These are phyloP conservation scores for Cystofilobasidium bisporidii DNA, from an alignment of 768 basidiomycete genomes.

Conservation along the genomic window DNA sequence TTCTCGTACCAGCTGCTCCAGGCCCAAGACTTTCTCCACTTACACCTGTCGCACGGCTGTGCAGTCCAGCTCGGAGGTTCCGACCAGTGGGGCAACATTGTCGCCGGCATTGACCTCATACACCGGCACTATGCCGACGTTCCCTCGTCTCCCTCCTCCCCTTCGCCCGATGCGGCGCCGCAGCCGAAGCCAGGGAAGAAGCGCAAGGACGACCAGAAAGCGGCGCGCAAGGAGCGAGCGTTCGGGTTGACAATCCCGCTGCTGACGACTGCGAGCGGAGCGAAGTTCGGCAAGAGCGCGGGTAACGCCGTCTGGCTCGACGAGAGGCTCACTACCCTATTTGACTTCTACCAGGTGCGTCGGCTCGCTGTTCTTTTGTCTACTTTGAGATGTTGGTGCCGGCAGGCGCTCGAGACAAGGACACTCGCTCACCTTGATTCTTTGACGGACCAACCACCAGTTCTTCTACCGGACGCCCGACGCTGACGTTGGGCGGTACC, in stretches of 20 bases:
- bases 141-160: too few species aligned
- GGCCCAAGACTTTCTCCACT: constrained; percentile 83
- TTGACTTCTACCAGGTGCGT: constrained; percentile 87
- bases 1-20: constrained; percentile 96
- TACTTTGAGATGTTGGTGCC: too few species aligned
- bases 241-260: constrained; percentile 91
- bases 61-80: constrained; percentile 88
- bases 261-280: constrained; percentile 74
- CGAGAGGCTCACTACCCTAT: constrained; percentile 62
- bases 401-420: too few species aligned
- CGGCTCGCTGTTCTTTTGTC: too few species aligned
- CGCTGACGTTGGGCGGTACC: constrained; percentile 64
- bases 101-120: constrained; percentile 86
- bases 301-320: constrained; percentile 94
- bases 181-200: not conserved
- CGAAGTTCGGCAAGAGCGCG: constrained; percentile 95
- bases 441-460: too few species aligned
- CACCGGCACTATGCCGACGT: constrained; percentile 45
- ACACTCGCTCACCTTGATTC: too few species aligned
- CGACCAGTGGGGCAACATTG: constrained; percentile 97
- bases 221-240: constrained; percentile 40
- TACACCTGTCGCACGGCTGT: constrained; percentile 57
- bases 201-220: constrained; percentile 9
- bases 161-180: not conserved
- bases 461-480: constrained; percentile 81